These are phyloP conservation scores for Pestalotiopsis sp. DNA, from an alignment of 2,329 filamentous ascomycete species.

Conservation along the genomic window DNA sequence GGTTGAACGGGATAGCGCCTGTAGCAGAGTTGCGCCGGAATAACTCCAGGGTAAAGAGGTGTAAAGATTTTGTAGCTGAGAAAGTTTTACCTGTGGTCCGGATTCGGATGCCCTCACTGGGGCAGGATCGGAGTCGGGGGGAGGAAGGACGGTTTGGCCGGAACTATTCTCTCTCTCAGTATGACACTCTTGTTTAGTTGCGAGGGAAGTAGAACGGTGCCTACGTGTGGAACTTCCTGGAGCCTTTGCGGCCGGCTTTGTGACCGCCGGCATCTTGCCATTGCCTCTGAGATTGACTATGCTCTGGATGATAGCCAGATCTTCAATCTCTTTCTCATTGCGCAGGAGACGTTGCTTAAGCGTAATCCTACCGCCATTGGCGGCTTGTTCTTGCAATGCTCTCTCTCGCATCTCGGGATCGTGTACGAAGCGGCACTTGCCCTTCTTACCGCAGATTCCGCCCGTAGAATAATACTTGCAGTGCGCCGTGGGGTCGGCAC, in stretches of 20 bases:
- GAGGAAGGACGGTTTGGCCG: constrained; percentile 11
- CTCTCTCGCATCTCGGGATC: constrained; percentile 65
- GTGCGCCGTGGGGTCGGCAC: constrained; percentile 64
- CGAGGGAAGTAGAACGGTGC: constrained; percentile 3
- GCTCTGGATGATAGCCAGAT: constrained; percentile 66
- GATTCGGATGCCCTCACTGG: not conserved
- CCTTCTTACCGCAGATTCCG: constrained; percentile 71
- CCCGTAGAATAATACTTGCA: constrained; percentile 74
- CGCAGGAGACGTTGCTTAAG: constrained; percentile 66
- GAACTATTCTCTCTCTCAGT: constrained; percentile 5
- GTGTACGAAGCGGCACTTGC: constrained; percentile 75
- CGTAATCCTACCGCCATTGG: constrained; percentile 67
- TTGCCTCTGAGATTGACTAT: constrained; percentile 67
- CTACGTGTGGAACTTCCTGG: constrained; percentile 26
- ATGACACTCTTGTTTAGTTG: not conserved
- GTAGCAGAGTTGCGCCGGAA: not conserved
- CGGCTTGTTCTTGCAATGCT: constrained; percentile 64
- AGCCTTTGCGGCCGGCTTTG: constrained; percentile 26
- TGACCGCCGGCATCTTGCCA: constrained; percentile 38
- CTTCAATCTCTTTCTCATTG: constrained; percentile 71
- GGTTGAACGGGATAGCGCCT: not conserved
- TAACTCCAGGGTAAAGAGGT: not conserved
- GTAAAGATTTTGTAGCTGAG: not conserved
- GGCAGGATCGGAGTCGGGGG: constrained; percentile 11
- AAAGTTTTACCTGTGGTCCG: constrained; percentile 5